Percentiles rank a stretch among this genome's conserved stretches.
Evolutionary conservation across 768 basidiomycete genomes (phyloP).

Genomic region (Boletus tylopilopsis): DNA sequence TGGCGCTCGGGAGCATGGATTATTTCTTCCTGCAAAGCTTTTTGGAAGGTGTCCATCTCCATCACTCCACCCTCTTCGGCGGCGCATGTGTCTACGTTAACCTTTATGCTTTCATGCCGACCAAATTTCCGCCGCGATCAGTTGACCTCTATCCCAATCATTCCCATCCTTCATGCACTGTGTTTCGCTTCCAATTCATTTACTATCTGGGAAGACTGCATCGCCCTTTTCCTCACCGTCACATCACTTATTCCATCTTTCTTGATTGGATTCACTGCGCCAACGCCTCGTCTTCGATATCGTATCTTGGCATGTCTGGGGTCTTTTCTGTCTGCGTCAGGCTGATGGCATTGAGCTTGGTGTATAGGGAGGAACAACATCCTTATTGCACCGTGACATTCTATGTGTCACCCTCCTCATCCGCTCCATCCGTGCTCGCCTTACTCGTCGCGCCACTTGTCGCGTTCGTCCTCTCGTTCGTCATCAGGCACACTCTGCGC

Average conservation of each 20-base stretch:
- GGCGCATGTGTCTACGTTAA: conserved; percentile 42
- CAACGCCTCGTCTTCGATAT: conserved; percentile 61
- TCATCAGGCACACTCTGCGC: conserved; percentile 52
- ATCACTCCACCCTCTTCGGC: conserved; percentile 51
- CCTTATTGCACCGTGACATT: conserved; percentile 89
- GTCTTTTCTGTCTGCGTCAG: conserved; percentile 68
- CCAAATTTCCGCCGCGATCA: conserved; percentile 30
- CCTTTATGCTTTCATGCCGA: conserved; percentile 41
- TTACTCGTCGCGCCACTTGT: conserved; percentile 55
- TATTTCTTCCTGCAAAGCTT: conserved; percentile 31
- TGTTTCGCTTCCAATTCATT: conserved; percentile 92
- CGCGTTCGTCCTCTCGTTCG: conserved; percentile 54
- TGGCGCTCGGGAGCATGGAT: conserved; percentile 35
- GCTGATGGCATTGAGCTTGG: conserved; percentile 75
- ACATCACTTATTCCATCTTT: conserved; percentile 60
- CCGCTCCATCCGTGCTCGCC: conserved; percentile 59
- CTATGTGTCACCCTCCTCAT: conserved; percentile 68
- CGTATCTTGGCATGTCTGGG: conserved; percentile 72
- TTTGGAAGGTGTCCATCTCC: conserved; percentile 45
- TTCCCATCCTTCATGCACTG: conserved; percentile 64
- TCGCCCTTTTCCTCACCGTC: conserved; percentile 70
- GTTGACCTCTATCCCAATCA: conserved; percentile 36
- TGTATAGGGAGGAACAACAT: conserved; percentile 94
- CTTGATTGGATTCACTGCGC: conserved; percentile 61
- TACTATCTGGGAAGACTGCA: conserved; percentile 95